These are phyloP conservation scores for Colletotrichum nymphaeae DNA, from an alignment of 2,329 filamentous ascomycete genomes.

Conservation along the genomic window DNA sequence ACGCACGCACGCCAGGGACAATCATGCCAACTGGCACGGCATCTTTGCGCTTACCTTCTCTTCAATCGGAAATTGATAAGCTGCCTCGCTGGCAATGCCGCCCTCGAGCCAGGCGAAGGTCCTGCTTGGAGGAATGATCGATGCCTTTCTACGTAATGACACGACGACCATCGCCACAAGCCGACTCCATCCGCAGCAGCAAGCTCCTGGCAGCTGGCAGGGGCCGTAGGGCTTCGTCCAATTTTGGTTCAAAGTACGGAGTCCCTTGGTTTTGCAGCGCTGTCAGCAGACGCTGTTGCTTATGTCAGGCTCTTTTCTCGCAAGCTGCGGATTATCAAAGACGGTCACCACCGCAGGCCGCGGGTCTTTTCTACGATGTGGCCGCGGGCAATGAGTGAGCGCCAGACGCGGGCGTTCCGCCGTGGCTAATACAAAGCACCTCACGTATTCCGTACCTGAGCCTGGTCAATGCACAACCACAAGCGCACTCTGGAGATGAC, in stretches of 20 bases:
- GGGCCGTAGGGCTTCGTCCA: not conserved
- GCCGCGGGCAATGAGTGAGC: conserved; percentile 17
- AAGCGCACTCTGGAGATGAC: not conserved
- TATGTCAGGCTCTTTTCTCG: conserved; percentile 8
- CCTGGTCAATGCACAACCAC: not conserved
- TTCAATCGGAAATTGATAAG: conserved; percentile 29
- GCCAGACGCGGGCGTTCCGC: not conserved
- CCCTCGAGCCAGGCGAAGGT: conserved; percentile 6
- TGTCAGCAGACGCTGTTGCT: not conserved
- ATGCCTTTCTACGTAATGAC: conserved; percentile 33
- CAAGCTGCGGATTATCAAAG: not conserved
- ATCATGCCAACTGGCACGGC: conserved; percentile 10
- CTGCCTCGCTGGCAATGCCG: conserved; percentile 8
- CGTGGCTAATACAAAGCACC: not conserved
- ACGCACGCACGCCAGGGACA: not conserved
- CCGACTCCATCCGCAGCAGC: conserved; percentile 20
- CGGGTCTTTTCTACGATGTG: conserved; percentile 9
- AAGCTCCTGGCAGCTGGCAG: not conserved
- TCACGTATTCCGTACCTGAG: not conserved
- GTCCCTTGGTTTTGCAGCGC: not conserved
- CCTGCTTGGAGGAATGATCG: conserved; percentile 11
- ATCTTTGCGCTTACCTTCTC: not conserved
- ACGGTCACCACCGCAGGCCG: conserved; percentile 1
- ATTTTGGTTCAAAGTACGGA: not conserved
- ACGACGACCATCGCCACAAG: conserved; percentile 30